phyloP scores from a whole-genome alignment of 805 yeast species.

The Suhomyces prunicola region DNA sequence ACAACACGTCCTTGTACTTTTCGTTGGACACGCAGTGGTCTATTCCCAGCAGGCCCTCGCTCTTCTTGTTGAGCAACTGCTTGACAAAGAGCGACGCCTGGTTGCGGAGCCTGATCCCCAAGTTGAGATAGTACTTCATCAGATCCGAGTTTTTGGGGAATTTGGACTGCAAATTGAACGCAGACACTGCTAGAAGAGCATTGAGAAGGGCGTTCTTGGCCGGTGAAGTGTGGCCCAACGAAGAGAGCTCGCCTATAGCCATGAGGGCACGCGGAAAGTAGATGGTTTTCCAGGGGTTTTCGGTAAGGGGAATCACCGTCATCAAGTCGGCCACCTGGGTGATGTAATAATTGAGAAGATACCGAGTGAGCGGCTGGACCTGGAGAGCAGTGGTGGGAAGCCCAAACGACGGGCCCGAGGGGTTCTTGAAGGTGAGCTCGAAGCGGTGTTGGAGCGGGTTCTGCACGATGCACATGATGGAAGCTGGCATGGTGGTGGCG shows the following conservation, averaged over 20 bases:
- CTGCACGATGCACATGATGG: slow-evolving; percentile 50
- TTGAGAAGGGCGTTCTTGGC: slow-evolving; percentile 76
- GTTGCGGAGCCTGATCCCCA: slow-evolving; percentile 70
- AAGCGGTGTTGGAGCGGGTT: slow-evolving; percentile 39
- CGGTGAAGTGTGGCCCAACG: slow-evolving; percentile 68
- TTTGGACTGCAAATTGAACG: slow-evolving; percentile 74
- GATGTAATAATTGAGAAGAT: slow-evolving; percentile 66
- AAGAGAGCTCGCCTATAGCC: slow-evolving; percentile 78
- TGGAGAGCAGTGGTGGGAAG: slow-evolving; percentile 61
- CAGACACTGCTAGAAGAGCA: slow-evolving; percentile 77
- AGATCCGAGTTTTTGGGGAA: slow-evolving; percentile 62
- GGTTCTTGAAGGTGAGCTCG: slow-evolving; percentile 31
- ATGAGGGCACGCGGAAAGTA: slow-evolving; percentile 78
- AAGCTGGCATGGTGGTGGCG: slow-evolving; percentile 48
- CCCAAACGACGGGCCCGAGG: slow-evolving; percentile 19
- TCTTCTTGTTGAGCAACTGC: slow-evolving; percentile 43
- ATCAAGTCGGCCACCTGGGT: slow-evolving; percentile 75
- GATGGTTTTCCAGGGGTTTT: slow-evolving; percentile 86
- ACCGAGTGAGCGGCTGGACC: slow-evolving; percentile 68
- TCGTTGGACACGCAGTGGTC: slow-evolving; percentile 49
- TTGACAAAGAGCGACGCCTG: slow-evolving; percentile 72
- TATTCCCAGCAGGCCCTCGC: slow-evolving; percentile 32
- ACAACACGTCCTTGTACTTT: slow-evolving; percentile 78
- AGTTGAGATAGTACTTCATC: slow-evolving; percentile 65
- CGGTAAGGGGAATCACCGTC: slow-evolving; percentile 68